Base-by-base conservation (phyloP, 169 alveolate species). In the Eimeria necatrix region DNA sequence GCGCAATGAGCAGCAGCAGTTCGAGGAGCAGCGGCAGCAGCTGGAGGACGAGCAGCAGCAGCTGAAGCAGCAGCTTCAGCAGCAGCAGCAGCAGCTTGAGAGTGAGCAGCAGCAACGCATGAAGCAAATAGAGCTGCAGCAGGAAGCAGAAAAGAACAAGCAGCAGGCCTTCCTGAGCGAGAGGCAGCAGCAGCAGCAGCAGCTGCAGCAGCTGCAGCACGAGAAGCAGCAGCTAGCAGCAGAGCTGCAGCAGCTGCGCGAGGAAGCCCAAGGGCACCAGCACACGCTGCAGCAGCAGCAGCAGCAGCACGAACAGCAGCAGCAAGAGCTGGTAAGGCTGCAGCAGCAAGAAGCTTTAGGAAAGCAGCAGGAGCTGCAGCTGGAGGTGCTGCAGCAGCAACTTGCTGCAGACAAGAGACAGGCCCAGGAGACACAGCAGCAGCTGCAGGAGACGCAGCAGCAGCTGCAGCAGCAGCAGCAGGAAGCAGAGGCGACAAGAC, bases 31-130 rank as follows among this genome's bases (percentile, higher is more conserved):
- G 0, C n/a, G 78, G 32, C 78, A 68, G n/a, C 46, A 68, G 78
- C 32, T 68, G 4, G 78, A 68, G 32, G 14, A 14, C 12, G 41
- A 68, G 32, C 46, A 14, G 12, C 41, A n/a, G 32, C 78, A 68
- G 78, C 78, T 18, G 46, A 0, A 68, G 78, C 12, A 18, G n/a
- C 46, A 68, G 32, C 78, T 68, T 10, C 41, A 68, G 32, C n/a
- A n/a, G 32, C 46, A 12, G 32, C 78, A 0, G 78, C 78, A 68
- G 78, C 78, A 68, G 78, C 78, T 68, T n/a, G 32, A 18, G 14
- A 68, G n/a, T 7, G 46, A 68, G 78, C 78, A 68, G 32, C 78
- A 68, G 78, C 78, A 68, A n/a, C n/a, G 78, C 78, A 7, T 68
- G 14, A 18, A 14, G 4, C 41, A 14, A 12, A 14, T 68, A 14